phyloP scores from a whole-genome alignment of 2,329 filamentous ascomycete genomes.

The Colletotrichum cuscutae region DNA sequence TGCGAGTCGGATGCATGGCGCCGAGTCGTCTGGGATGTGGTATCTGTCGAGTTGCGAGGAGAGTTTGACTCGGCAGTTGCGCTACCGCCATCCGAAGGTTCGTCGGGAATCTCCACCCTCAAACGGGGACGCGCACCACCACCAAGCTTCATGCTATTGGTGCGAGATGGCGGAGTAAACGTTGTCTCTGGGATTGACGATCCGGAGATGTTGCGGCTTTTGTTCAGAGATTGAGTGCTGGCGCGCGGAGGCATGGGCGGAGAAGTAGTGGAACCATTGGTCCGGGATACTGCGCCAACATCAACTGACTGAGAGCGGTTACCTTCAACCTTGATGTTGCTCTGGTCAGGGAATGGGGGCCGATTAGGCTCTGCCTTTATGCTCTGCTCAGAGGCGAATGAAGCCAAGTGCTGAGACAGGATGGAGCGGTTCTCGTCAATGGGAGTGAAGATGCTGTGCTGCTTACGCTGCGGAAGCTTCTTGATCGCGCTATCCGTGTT shows the following conservation, averaged over 20 bases:
- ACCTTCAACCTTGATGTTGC: slow-evolving; percentile 38
- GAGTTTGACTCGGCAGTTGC: slow-evolving; percentile 78
- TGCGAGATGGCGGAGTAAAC: slow-evolving; percentile 78
- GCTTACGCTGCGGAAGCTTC: slow-evolving; percentile 79
- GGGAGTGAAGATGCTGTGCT: slow-evolving; percentile 95
- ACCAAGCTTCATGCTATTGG: slow-evolving; percentile 77
- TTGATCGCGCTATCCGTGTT: slow-evolving; percentile 65
- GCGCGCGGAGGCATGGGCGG: slow-evolving; percentile 63
- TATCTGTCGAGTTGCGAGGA: slow-evolving; percentile 67
- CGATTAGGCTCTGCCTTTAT: slow-evolving; percentile 48
- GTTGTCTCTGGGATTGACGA: slow-evolving; percentile 72
- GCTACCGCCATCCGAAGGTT: slow-evolving; percentile 80
- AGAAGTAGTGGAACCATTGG: slow-evolving; percentile 61
- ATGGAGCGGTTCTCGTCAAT: slow-evolving; percentile 94
- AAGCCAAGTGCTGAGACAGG: slow-evolving; percentile 82
- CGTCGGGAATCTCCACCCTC: slow-evolving; percentile 95
- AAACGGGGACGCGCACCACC: slow-evolving; percentile 82
- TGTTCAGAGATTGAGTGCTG: slow-evolving; percentile 60
- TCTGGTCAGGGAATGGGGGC: slow-evolving; percentile 34
- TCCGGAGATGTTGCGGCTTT: slow-evolving; percentile 61
- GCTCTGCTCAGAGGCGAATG: slow-evolving; percentile 67
- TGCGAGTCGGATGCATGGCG: slow-evolving; percentile 64
- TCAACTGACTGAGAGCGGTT: slow-evolving; percentile 74
- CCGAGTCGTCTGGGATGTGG: slow-evolving; percentile 64
- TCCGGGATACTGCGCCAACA: slow-evolving; percentile 64